phyloP scores from a whole-genome alignment of 2,329 filamentous ascomycete species.

The Aspergillus ochraceus region DNA sequence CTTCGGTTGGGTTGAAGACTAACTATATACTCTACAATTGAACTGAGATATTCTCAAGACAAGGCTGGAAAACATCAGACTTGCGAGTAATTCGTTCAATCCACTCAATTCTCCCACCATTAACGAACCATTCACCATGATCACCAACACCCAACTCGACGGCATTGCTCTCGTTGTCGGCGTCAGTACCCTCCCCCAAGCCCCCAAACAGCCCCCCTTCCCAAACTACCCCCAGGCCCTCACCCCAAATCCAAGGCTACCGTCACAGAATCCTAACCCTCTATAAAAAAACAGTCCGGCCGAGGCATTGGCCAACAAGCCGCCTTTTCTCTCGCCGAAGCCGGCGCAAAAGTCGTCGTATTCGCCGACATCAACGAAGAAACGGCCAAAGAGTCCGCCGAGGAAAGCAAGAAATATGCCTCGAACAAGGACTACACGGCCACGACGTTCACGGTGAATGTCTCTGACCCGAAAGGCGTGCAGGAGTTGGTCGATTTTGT shows the following conservation, averaged over 20 bases:
- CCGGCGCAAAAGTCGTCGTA: conserved; percentile 1
- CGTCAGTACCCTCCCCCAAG: not conserved
- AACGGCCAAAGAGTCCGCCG: not conserved
- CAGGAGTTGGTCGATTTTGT: conserved; percentile 5
- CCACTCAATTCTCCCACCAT: no score
- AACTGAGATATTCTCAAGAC: no score
- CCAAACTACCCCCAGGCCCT: no score
- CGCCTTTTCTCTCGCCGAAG: conserved; percentile 5
- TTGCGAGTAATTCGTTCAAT: no score
- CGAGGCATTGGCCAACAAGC: conserved; percentile 5
- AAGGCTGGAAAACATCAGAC: no score
- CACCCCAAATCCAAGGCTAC: no score
- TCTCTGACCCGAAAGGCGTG: not conserved
- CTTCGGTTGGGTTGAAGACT: no score
- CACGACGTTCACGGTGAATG: conserved; percentile 3
- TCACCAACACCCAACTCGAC: not conserved
- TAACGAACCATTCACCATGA: not conserved
- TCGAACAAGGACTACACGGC: conserved; percentile 3
- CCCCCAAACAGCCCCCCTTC: no score
- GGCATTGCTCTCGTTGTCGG: not conserved
- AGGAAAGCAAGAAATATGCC: conserved; percentile 6
- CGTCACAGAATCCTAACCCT: no score
- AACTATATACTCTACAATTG: no score
- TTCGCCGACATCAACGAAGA: conserved; percentile 9
- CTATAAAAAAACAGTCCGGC: not conserved